Evolutionary conservation across 2,329 filamentous ascomycete species (phyloP).

Genomic region (Daldinia eschscholtzii): DNA sequence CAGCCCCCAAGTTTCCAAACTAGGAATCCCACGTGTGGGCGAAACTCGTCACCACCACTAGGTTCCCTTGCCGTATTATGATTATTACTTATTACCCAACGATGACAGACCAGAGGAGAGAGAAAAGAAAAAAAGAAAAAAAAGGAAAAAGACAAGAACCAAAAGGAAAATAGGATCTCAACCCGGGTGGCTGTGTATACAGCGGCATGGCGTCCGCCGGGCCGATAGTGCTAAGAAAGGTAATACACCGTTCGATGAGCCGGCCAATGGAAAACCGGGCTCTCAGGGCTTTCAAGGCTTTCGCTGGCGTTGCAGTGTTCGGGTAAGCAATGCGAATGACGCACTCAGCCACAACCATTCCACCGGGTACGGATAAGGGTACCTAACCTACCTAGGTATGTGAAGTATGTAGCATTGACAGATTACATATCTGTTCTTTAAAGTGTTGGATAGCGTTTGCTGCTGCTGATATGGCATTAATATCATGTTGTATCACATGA

Average conservation of each 20-base stretch:
- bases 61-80: too few relatives aligned
- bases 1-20: constrained; percentile 19
- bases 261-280: constrained; percentile 9
- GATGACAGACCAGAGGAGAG: not conserved
- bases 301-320: not conserved
- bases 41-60: constrained; percentile 7
- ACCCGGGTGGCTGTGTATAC: constrained; percentile 27
- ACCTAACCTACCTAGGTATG: too few relatives aligned
- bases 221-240: constrained; percentile 20
- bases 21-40: constrained; percentile 26
- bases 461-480: constrained; percentile 1
- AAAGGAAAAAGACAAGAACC: not conserved
- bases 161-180: constrained; percentile 15
- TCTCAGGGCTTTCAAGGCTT: not conserved
- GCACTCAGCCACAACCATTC: constrained; percentile 13
- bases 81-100: constrained; percentile 12
- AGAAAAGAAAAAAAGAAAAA: not conserved
- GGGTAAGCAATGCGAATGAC: constrained; percentile 11
- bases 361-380: constrained; percentile 5
- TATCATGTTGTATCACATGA: constrained; percentile 7
- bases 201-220: constrained; percentile 31
- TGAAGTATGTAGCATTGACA: not conserved
- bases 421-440: not conserved
- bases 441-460: not conserved
- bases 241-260: not conserved